Base-by-base conservation (phyloP, 345 rosid species). In the Linum trigynum region DNA sequence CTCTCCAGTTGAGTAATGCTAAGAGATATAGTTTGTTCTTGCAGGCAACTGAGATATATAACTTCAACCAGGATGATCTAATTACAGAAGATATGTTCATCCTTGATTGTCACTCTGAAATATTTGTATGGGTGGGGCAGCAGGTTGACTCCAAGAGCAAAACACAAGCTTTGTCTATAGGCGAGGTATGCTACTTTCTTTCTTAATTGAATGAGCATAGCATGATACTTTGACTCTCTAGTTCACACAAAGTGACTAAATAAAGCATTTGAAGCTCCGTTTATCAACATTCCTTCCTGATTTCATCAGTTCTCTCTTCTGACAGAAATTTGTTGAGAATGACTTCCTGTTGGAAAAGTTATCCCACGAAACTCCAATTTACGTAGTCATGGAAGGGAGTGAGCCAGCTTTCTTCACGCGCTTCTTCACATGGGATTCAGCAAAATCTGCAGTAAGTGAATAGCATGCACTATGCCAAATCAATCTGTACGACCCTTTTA, bases 61-160 rank as follows among this genome's bases (percentile, higher is more conserved):
- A 79, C 76, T 90, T 84, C 72, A 78, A 84, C n/a, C 97, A 88
- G 80, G 95, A 87, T 72, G 96, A 91, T 79, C 79, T 91, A 68
- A 85, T 89, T 36, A 88, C 97, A 15, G 97, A 91, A 78, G 97
- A 88, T 76, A 82, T 91, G 55, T 63, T 88, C 39, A 64, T 86
- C 39, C 80, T 91, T 40, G 78, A 86, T 73, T 85, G 89, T 81
- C 82, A 79, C 15, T 72, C 58, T 40, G 97, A 91, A 79, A 58
- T 91, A 64, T 76, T 78, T 76, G 80, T 86, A 23, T 86, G 96
- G 96, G 69, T 83, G 66, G 96, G 96, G 76, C 63, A 71, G 62
- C 83, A 83, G 65, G 83, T 90, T 53, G 61, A 69, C 39, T 61
- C 75, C 59, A 79, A 79, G 69, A 81, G 80, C 15, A 83, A 80